Evolutionary conservation across 129 eudicot genomes (phyloP).

Genomic region (Pseudognaphalium luteoalbum): DNA sequence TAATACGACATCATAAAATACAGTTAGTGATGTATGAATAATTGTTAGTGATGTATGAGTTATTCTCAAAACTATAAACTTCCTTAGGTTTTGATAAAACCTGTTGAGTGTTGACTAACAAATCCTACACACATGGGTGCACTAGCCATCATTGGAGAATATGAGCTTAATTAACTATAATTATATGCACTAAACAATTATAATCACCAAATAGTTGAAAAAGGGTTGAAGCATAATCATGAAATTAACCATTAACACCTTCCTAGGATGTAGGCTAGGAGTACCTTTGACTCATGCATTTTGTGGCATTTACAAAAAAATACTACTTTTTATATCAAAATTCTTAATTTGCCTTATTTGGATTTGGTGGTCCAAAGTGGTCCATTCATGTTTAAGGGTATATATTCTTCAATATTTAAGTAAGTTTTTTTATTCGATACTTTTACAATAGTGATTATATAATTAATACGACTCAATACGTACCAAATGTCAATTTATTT

Average conservation of each 20-base stretch:
- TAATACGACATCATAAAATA: too few species aligned
- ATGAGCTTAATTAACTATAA: neutral
- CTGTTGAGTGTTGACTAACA: constrained; percentile 12
- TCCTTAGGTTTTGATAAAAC: constrained; percentile 13
- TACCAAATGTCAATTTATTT: too few species aligned
- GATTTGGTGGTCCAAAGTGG: constrained; percentile 8
- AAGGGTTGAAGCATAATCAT: constrained; percentile 30
- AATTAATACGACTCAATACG: neutral
- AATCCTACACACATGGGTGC: neutral
- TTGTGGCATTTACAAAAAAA: constrained; percentile 3
- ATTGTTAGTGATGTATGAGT: too few species aligned
- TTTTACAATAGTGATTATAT: too few species aligned
- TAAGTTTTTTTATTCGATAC: neutral
- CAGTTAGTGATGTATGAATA: too few species aligned
- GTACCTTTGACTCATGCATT: constrained; percentile 44
- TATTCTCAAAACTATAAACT: neutral
- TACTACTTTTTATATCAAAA: neutral
- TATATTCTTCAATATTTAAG: neutral
- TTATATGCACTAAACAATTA: constrained; percentile 25
- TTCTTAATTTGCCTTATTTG: constrained; percentile 3
- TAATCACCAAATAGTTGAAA: constrained; percentile 32
- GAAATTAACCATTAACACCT: constrained; percentile 24
- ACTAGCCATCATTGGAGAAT: constrained; percentile 21
- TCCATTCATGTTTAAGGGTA: neutral
- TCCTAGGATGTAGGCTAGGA: constrained; percentile 48